Evolutionary conservation across 257 asterid species (phyloP).

Genomic region (Nemophila menziesii): DNA sequence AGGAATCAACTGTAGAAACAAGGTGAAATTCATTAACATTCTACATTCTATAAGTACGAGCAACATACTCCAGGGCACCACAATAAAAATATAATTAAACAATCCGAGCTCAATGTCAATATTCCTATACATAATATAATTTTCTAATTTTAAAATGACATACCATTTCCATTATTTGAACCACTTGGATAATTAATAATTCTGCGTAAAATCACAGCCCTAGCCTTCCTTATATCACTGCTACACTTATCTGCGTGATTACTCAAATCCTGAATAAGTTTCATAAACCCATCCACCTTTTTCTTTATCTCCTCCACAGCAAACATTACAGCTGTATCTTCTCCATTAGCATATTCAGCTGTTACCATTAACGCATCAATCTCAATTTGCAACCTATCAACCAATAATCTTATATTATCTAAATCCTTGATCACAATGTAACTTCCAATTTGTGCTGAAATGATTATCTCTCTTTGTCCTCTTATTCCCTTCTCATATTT

Average conservation of each 20-base stretch:
- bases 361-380: slow-evolving; percentile 39
- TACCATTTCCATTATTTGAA: slow-evolving; percentile 33
- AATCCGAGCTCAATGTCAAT: neutral
- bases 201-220: slow-evolving; percentile 47
- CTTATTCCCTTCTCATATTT: slow-evolving; percentile 44
- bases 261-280: slow-evolving; percentile 44
- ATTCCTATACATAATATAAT: neutral
- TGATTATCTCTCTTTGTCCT: slow-evolving; percentile 49
- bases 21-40: no score
- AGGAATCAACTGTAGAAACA: no score
- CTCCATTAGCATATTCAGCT: slow-evolving; percentile 50
- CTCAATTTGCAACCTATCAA: slow-evolving; percentile 40
- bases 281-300: slow-evolving; percentile 40
- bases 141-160: slow-evolving; percentile 24
- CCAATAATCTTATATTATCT: slow-evolving; percentile 41
- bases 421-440: slow-evolving; percentile 46
- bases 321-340: slow-evolving; percentile 44
- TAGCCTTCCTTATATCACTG: slow-evolving; percentile 46
- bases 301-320: slow-evolving; percentile 57
- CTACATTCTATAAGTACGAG: no score
- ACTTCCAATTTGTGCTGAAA: slow-evolving; percentile 45
- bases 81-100: no score
- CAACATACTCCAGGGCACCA: no score
- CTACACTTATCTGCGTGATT: slow-evolving; percentile 48
- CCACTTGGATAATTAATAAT: slow-evolving; percentile 42